Percentiles rank a stretch among this genome's conserved stretches.
Conservation (phyloP, 2,329 filamentous ascomycete species). For the Pestalotiopsis sp. region DNA sequence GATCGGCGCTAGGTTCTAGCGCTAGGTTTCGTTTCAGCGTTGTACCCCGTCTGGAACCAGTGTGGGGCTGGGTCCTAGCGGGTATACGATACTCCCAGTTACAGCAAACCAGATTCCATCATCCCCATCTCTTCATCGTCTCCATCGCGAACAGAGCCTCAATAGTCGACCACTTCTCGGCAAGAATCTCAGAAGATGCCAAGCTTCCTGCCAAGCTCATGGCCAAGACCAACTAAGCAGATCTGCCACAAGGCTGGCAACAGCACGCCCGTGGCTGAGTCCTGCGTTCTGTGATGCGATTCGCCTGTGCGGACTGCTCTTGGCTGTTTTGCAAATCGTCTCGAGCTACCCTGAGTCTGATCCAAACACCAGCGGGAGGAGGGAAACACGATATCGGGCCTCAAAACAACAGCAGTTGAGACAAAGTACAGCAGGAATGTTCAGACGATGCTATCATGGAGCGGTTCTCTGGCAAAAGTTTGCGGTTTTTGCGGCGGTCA, state of each 20-base stretch:
- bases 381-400: neutral
- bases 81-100: neutral
- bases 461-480: neutral
- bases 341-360: neutral
- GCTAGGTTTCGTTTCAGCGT: slow-evolving; percentile 6
- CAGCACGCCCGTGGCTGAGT: neutral
- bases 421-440: neutral
- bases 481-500: neutral
- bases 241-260: neutral
- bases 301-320: slow-evolving; percentile 6
- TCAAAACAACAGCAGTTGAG: neutral
- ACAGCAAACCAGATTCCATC: neutral
- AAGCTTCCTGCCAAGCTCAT: slow-evolving; percentile 7
- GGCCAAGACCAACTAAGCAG: neutral
- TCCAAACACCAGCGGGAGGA: slow-evolving; percentile 3
- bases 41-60: neutral
- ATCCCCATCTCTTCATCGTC: neutral
- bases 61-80: neutral
- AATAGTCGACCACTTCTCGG: neutral
- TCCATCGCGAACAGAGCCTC: slow-evolving; percentile 2
- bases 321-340: slow-evolving; percentile 14
- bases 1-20: neutral
- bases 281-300: slow-evolving; percentile 6
- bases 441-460: slow-evolving; percentile 10
- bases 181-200: neutral